These are phyloP conservation scores for Fraxinus angustifolia DNA, from an alignment of 305 asterid genomes.

Conservation along the genomic window DNA sequence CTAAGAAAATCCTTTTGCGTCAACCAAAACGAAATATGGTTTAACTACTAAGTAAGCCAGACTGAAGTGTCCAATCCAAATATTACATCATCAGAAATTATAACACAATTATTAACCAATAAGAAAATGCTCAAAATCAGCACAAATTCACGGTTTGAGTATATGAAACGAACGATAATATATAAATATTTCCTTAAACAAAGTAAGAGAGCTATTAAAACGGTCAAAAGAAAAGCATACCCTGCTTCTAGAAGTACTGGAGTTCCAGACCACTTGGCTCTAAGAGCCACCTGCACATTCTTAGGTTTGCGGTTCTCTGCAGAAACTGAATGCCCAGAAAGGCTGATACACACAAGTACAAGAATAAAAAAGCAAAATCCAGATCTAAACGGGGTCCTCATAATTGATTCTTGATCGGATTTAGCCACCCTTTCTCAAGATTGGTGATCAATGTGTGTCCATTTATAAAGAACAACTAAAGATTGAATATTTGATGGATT, in stretches of 20 bases:
- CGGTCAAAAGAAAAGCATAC: slow-evolving; percentile 42
- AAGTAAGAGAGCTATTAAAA: not conserved
- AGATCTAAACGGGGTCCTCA: slow-evolving; percentile 67
- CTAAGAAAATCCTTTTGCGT: not conserved
- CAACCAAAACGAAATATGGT: not conserved
- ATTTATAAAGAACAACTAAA: slow-evolving; percentile 22
- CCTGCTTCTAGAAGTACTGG: slow-evolving; percentile 92
- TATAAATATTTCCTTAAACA: not conserved
- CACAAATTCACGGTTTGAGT: not conserved
- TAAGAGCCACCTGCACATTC: slow-evolving; percentile 92
- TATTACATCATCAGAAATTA: not conserved
- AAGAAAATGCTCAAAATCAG: not conserved
- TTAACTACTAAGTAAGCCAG: not conserved
- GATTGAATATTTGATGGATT: slow-evolving; percentile 16
- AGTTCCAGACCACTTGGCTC: slow-evolving; percentile 97
- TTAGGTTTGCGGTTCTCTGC: slow-evolving; percentile 67
- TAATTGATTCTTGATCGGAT: slow-evolving; percentile 37
- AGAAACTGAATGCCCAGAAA: slow-evolving; percentile 39
- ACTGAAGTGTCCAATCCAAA: not conserved
- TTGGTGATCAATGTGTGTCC: slow-evolving; percentile 31
- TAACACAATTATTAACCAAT: not conserved
- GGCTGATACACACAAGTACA: slow-evolving; percentile 30
- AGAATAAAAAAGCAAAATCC: slow-evolving; percentile 48
- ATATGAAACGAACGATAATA: not conserved
- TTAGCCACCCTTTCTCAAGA: slow-evolving; percentile 16